Evolutionary conservation across 768 basidiomycete species (phyloP), one percentile per base, ranked within the genome.

Genomic region (Wakefieldia striispora): DNA sequence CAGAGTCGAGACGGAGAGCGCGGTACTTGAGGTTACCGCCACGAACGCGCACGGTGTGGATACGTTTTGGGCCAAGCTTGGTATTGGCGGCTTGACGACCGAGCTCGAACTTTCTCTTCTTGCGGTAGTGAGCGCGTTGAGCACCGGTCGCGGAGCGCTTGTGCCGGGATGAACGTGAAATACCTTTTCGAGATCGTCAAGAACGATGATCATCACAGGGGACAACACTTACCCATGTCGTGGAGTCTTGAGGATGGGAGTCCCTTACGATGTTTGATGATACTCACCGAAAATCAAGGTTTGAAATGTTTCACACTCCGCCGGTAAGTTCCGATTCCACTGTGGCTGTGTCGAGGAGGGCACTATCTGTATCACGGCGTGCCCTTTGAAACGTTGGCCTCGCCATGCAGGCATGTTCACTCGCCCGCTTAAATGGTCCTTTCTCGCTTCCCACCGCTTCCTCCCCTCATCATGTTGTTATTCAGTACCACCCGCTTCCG

Each of bases 91-190:
- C 79, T 71, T 98, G 97, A 70, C 97, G 93, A 70, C 95, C 97
- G 65, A 97, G 86, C 82, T 99, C 97, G 76, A 98, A 98, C 79
- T 98, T 97, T 87, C 97, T 86, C 91, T 98, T 99, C 84, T 99
- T 99, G 81, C 95, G 92, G 79, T 94, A 95, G 77, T 88, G 84
- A 63, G 93, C 84, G 64, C 89, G 87, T 74, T 93, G 89, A 52
- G 89, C 91, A 65, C 91, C 95, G 42, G 92, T 86, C 63, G 82
- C 87, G 60, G 93, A 89, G 70, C 95, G 92, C 77, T 98, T 98
- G 82, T 98, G 93, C 71, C 95, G 83, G 65, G 94, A 95, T 58
- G 93, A 83, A 65, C 95, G 88, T 67, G 95, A 90, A 72, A 98
- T 97, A 92, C 95, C 95, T 93, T 61, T 27, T 6, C 47, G 47